Evolutionary conservation across 208 protist species (phyloP).

Genomic region (Acanthamoeba royreba): DNA sequence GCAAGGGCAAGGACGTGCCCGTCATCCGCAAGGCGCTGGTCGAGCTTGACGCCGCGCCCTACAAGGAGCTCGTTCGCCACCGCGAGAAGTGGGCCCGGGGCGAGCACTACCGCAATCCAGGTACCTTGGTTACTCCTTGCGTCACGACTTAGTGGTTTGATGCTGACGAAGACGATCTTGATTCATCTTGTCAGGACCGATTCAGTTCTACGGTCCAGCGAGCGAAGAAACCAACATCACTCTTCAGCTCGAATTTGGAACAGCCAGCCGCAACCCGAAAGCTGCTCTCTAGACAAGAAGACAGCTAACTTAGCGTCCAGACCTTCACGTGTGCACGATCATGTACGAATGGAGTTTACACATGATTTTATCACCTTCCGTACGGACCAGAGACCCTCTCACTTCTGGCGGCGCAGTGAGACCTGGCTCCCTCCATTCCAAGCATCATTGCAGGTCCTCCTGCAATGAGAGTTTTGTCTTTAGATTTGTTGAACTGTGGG

Average conservation of each 20-base stretch:
- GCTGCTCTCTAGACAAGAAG: not conserved
- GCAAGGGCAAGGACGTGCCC: conserved; percentile 51
- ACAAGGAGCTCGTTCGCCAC: conserved; percentile 32
- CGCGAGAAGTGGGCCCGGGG: conserved; percentile 47
- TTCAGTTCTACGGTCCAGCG: conserved; percentile 20
- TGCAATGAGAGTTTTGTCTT: no score
- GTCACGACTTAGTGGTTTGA: not conserved
- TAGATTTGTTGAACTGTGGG: not conserved
- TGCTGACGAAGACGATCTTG: not conserved
- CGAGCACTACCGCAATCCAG: conserved; percentile 57
- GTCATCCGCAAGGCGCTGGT: conserved; percentile 71
- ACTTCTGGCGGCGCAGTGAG: no score
- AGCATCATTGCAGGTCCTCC: no score
- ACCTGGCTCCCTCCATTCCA: no score
- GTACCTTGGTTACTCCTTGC: not conserved
- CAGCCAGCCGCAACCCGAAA: not conserved
- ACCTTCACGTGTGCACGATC: not conserved
- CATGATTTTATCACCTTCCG: no score
- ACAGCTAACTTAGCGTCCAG: no score
- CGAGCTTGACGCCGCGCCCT: conserved; percentile 53
- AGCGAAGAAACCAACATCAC: conserved; percentile 7
- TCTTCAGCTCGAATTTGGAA: conserved; percentile 6
- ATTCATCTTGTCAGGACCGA: conserved; percentile 1
- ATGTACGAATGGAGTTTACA: no score
- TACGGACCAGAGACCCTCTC: no score